Conservation (phyloP, 2,329 filamentous ascomycete species). For the Colletotrichum cereale region DNA sequence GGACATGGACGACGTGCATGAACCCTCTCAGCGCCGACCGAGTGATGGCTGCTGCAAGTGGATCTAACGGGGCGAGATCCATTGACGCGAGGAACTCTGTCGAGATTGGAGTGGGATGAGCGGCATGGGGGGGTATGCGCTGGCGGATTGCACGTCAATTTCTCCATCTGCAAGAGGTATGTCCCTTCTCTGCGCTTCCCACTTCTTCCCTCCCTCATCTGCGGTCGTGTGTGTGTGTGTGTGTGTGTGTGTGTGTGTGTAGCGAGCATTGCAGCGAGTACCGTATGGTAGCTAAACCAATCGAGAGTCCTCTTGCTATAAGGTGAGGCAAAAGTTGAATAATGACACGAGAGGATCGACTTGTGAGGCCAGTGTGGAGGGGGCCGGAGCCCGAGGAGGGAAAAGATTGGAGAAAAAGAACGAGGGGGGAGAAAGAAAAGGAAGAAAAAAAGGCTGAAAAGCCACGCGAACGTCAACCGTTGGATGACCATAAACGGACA, state of each 20-base stretch:
- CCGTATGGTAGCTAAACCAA: conserved; percentile 34
- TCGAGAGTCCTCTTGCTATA: conserved; percentile 39
- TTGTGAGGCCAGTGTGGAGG: conserved; percentile 36
- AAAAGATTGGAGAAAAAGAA: background rate
- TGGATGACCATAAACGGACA: conserved; percentile 28
- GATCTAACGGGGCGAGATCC: conserved; percentile 36
- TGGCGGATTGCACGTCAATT: conserved; percentile 10
- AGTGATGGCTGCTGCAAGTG: conserved; percentile 30
- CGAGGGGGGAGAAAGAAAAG: conserved; percentile 8
- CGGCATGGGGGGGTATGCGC: conserved; percentile 24
- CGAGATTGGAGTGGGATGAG: conserved; percentile 19
- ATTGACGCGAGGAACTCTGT: conserved; percentile 26
- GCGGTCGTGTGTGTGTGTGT: background rate
- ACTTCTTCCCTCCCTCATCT: background rate
- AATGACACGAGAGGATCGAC: conserved; percentile 21
- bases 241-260: background rate
- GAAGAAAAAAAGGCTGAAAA: conserved; percentile 20
- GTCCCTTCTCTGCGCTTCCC: conserved; percentile 11
- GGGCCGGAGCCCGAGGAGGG: conserved; percentile 10
- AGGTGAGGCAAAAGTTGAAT: conserved; percentile 29
- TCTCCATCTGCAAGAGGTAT: conserved; percentile 11
- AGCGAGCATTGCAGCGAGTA: conserved; percentile 7
- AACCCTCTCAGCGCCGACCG: conserved; percentile 40
- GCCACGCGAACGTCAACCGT: conserved; percentile 30
- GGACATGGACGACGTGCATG: conserved; percentile 41